Conservation (phyloP, 192 early-diverging fungal genomes). For the Coemansia sp. region DNA sequence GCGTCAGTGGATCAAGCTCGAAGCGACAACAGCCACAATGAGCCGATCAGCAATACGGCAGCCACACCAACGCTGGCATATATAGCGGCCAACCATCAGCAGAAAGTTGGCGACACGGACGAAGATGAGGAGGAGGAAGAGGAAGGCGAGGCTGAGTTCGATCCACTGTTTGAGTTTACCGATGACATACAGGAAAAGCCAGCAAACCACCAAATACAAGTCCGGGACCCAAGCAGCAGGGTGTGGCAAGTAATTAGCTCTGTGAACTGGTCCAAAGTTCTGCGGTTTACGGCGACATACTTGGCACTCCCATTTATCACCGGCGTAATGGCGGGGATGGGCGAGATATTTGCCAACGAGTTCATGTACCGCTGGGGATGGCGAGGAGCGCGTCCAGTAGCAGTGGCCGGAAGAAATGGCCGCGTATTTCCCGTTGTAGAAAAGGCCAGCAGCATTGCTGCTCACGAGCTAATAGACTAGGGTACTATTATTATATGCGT, state of each 20-base stretch:
- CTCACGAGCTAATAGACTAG: background rate
- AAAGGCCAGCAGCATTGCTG: background rate
- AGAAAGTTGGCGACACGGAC: background rate
- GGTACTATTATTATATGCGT: background rate
- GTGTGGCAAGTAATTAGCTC: constrained; percentile 6
- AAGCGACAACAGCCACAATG: background rate
- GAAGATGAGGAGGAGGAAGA: background rate
- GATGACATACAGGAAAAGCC: constrained; percentile 3
- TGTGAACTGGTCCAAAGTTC: constrained; percentile 11
- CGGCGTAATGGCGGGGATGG: constrained; percentile 65
- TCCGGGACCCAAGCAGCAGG: background rate
- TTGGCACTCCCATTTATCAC: constrained; percentile 54
- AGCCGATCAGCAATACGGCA: background rate
- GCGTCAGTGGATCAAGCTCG: background rate
- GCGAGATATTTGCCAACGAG: constrained; percentile 83
- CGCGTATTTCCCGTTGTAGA: constrained; percentile 31
- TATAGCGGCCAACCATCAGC: constrained; percentile 2
- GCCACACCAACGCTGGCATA: constrained; percentile 1
- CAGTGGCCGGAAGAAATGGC: constrained; percentile 28
- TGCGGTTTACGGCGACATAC: constrained; percentile 37
- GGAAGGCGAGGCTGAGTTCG: background rate
- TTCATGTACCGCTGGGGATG: constrained; percentile 73
- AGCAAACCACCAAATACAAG: background rate
- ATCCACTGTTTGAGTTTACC: constrained; percentile 11
- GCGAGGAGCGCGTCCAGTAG: constrained; percentile 50